Base-by-base conservation (phyloP, 371 early-diverging fungal genomes). In the Umbelopsis sp. region DNA sequence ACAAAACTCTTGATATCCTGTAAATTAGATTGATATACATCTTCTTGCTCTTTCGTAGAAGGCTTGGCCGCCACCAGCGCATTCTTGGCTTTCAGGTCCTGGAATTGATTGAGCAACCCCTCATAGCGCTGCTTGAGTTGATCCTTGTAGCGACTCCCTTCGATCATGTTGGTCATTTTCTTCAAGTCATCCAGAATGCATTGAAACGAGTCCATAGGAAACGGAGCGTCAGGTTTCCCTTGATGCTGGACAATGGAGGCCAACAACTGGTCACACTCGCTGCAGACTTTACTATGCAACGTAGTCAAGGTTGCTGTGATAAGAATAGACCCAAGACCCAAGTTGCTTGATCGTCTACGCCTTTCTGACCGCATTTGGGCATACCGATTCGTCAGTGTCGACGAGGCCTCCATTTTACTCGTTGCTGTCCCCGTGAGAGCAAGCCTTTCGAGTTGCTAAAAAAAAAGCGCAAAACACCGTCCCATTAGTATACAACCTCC, bases 91-190 rank as follows among this genome's bases (percentile, higher is more conserved):
- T 57, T 57, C 32, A n/a, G 6, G 4, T 9, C 4, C 29, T 57
- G 35, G 7, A 57, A n/a, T 8, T 35, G 12, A 10, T 57, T 24
- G 9, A 35, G 18, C 18, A 57, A 18, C 1, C 16, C 22, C 18
- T 57, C 57, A 18, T 25, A 35, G 7, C 57, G 57, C 18, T 29
- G 18, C 9, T 57, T 57, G 18, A 57, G 35, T 25, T 32, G 16
- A 5, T 18, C 18, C 35, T 57, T 57, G 57, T 29, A 57, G 18
- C 18, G 35, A 16, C 57, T 50, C 9, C 53, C 50, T 18, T 74
- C 75, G 0, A 84, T 78, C 82, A 84, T 81, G 63, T 78, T 77
- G 41, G 79, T 64, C 84, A 84, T 80, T 69, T 79, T 79, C n/a
- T 66, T 70, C 0, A 82, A 53, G 38, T 81, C 80, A 11, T 71